Base-by-base conservation (phyloP, 1,284 basidiomycete genomes). In the Xanthoconium separans region DNA sequence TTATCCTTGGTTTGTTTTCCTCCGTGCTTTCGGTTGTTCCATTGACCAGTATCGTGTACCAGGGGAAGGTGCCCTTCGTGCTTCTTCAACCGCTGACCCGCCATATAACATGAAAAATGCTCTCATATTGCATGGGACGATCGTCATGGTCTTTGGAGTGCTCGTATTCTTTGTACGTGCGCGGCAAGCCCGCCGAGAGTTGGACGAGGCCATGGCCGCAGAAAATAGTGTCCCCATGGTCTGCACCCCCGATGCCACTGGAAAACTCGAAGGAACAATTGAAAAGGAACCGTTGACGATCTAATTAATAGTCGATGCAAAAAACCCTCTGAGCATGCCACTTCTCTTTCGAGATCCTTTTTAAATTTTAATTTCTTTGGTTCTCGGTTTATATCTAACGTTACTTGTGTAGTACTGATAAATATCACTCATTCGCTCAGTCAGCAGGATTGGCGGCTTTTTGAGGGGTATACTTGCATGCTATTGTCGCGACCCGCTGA, bases 51-150 rank as follows among this genome's bases (percentile, higher is more conserved):
- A 20, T 9, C 29, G 50, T 6, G 10, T 45, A 46, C 18, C 55
- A 89, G 88, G 72, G 39, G 76, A 85, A 68, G 79, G 80, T 47
- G 84, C 86, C 2, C 75, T 91, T 13, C 82, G 89, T 47, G 86
- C 80, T 10, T 73, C 79, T 2, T 65, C 75, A 6, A 65, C 77
- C 29, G 86, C 83, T 16, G 65, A 76, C 44, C 89, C 89, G 6
- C 87, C 89, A 1, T 70, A 81, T 34, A 87, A 89, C 66, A 88
- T 91, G 86, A 77, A 70, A 33, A 71, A 73, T 15, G 80, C 81
- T 6, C 70, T 87, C 44, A 81, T 91, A 30, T 81, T 91, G 64
- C 81, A 85, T 39, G 86, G 80, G 3, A 65, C 68, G 1, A 61
- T 83, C 39, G 73, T 82, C 4, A 59, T 79, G 54, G 65, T 59